Percentiles rank a stretch among this genome's conserved stretches.
Conservation (phyloP, 106 monocot species). For the Allium cepa region DNA sequence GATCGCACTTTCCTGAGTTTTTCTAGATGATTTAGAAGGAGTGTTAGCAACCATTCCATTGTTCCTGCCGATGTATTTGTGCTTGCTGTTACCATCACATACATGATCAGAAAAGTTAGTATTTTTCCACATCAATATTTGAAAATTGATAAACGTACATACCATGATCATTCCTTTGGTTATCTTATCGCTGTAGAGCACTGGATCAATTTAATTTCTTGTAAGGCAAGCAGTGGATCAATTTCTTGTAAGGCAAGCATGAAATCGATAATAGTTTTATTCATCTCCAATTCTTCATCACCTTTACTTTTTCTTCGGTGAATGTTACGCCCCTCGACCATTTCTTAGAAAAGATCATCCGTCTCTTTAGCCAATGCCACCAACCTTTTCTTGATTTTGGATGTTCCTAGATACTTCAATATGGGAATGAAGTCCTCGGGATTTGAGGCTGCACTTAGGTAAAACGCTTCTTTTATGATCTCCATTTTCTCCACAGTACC, state of each 20-base stretch:
- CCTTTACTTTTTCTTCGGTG: neutral
- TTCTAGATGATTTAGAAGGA: slow-evolving; percentile 21
- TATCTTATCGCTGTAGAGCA: slow-evolving; percentile 5
- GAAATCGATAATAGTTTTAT: neutral
- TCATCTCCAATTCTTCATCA: neutral
- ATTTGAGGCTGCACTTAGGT: slow-evolving; percentile 2
- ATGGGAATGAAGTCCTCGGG: slow-evolving; percentile 8
- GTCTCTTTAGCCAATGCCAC: slow-evolving; percentile 3
- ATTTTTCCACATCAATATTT: neutral
- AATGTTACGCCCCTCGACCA: neutral
- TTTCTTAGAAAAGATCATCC: slow-evolving; percentile 2
- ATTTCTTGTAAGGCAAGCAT: no score
- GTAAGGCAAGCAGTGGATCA: no score
- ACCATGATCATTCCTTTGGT: slow-evolving; percentile 8
- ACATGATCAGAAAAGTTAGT: no score
- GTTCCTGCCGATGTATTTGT: slow-evolving; percentile 17
- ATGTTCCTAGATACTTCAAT: neutral
- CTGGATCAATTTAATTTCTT: slow-evolving; percentile 2
- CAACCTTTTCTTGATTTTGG: neutral
- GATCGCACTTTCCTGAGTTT: neutral
- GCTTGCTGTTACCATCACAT: neutral
- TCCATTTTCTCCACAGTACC: slow-evolving; percentile 6
- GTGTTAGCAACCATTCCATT: slow-evolving; percentile 26
- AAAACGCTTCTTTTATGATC: slow-evolving; percentile 9
- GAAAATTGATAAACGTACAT: neutral